These are phyloP conservation scores for Amanita fuliginea DNA, from an alignment of 768 basidiomycete species.

Conservation along the genomic window DNA sequence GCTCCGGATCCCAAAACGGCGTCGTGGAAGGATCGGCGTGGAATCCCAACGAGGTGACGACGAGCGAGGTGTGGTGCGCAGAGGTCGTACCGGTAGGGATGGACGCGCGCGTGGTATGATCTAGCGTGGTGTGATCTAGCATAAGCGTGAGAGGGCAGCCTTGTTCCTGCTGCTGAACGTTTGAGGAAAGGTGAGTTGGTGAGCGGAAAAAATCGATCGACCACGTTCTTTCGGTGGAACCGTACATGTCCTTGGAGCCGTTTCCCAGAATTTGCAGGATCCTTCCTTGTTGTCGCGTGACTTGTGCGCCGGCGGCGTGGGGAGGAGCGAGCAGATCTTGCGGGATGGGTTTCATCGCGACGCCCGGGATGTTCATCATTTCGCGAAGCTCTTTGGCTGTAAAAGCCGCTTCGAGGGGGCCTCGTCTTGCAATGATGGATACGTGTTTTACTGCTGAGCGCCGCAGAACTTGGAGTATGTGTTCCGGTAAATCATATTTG, in stretches of 20 bases:
- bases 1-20: conserved; percentile 45
- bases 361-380: conserved; percentile 55
- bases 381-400: conserved; percentile 92
- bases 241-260: conserved; percentile 42
- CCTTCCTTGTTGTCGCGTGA: conserved; percentile 57
- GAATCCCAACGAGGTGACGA: conserved; percentile 86
- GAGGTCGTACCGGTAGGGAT: conserved; percentile 40
- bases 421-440: conserved; percentile 76
- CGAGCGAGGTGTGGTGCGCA: conserved; percentile 51
- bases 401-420: conserved; percentile 82
- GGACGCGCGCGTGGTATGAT: conserved; percentile 30
- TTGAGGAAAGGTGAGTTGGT: conserved; percentile 39
- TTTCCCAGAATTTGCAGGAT: conserved; percentile 54
- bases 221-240: conserved; percentile 57
- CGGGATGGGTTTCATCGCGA: conserved; percentile 55
- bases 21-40: conserved; percentile 40
- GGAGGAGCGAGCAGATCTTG: conserved; percentile 26
- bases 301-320: conserved; percentile 4
- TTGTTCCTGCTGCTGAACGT: neutral
- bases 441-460: conserved; percentile 62
- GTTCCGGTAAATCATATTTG: conserved; percentile 68
- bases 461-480: conserved; percentile 58
- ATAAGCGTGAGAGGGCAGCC: conserved; percentile 25
- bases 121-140: conserved; percentile 51
- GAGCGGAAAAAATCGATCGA: conserved; percentile 73